Base-by-base conservation (phyloP, 768 basidiomycete genomes). In the Hypsizygus marmoreus region DNA sequence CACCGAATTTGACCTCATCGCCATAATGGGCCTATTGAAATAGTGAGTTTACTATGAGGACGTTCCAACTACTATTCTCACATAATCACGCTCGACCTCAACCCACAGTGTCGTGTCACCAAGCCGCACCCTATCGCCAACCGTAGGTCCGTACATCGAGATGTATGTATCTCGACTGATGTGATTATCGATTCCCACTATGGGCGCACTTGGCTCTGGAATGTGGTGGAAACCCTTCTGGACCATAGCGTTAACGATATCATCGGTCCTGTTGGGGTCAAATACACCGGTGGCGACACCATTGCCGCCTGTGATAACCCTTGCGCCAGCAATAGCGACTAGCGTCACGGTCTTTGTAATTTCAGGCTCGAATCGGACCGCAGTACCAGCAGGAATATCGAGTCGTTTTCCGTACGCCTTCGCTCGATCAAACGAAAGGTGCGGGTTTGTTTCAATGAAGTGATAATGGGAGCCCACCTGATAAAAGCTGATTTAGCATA, bases 1-100 rank as follows among this genome's bases (percentile, higher is more conserved):
- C 95, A 6, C 97, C 97, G 57, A 99, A 99, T 69, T 97, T 98
- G 69, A 91, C 88, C 68, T 98, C 95, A 47, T 98, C 95, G 1
- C 95, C 97, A 60, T 97, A 95, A 3, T 82, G 72, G 4, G 95
- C 89, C 84, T 91, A 47, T 23, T 2, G 24, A 20, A 50, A 43
- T 12, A 19, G 40, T 51, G 17, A 28, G 4, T 26, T 8, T 11
- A 7, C 1, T 45, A 40, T 38, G 19, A 9, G 14, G 12, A 28
- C 25, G 19, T 38, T 28, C 16, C 26, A 24, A 17, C 30, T 59
- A 40, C 14, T 29, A n/a, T 30, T 55, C 54, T 25, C 53, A 88
- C 88, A 67, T 77, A 75, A 56, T 99, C 95, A 23, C 79, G 72
- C 65, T 99, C 95, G 1, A 99, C 88, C 65, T 93, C 81, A 51